phyloP scores from a whole-genome alignment of 2,329 filamentous ascomycete genomes.

The Colletotrichum orchidophilum region DNA sequence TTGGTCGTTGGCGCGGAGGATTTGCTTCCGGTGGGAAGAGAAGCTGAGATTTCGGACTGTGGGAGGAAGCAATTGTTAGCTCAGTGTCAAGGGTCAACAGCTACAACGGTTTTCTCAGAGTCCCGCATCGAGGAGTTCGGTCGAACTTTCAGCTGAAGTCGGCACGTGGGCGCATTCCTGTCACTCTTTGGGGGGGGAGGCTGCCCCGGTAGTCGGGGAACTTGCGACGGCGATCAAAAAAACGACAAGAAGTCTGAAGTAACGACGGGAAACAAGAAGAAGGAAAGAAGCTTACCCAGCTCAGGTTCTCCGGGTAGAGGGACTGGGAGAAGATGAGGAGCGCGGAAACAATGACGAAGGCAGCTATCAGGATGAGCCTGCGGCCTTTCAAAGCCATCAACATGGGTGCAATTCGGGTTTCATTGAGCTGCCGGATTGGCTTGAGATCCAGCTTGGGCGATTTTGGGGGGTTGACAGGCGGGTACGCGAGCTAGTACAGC shows the following conservation, averaged over 20 bases:
- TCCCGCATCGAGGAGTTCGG: conserved; percentile 16
- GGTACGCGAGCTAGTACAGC: background rate
- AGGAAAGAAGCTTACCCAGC: conserved; percentile 28
- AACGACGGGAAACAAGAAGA: conserved; percentile 1
- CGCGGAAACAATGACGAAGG: conserved; percentile 12
- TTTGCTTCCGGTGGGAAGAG: conserved; percentile 27
- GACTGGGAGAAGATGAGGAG: conserved; percentile 32
- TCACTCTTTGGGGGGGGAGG: background rate
- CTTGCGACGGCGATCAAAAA: conserved; percentile 16
- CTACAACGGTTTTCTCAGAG: conserved; percentile 15
- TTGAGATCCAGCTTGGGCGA: conserved; percentile 24
- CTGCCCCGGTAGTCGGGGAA: background rate
- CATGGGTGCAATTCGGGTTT: conserved; percentile 28
- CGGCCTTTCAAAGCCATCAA: conserved; percentile 33
- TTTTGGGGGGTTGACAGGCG: conserved; percentile 2
- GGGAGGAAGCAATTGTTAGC: conserved; percentile 21
- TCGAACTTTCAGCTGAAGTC: conserved; percentile 23
- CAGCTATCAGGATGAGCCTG: conserved; percentile 27
- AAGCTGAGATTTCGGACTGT: conserved; percentile 31
- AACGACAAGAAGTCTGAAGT: background rate
- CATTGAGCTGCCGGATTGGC: conserved; percentile 29
- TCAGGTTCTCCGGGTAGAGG: conserved; percentile 24
- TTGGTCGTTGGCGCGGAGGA: conserved; percentile 15
- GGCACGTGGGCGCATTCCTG: conserved; percentile 20
- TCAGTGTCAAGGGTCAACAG: background rate